Evolutionary conservation across 306 rosid species (phyloP), one percentile per base, ranked within the genome.

Genomic region (Psophocarpus tetragonolobus): DNA sequence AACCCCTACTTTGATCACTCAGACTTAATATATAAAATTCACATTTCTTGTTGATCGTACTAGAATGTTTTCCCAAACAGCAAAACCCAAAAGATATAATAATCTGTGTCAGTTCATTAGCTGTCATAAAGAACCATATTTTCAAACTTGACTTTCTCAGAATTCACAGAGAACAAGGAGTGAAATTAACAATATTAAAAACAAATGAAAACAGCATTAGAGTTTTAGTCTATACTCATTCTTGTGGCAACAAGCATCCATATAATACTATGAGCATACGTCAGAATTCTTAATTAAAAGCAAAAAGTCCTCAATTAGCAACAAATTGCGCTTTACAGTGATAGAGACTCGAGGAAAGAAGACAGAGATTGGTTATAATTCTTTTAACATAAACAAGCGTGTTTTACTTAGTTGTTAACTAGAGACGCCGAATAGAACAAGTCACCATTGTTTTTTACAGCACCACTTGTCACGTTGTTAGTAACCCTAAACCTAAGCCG

Each of bases 401-500:
- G 71, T 27, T 67, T 53, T 82, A 8, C 75, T 64, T 58, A 13
- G 23, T 54, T 47, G 14, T 30, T 58, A 26, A 42, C 4, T 58
- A 51, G 32, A 74, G 80, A 87, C 83, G 81, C 83, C 82, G 82
- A 87, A 90, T 84, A 81, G 91, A 90, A 88, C 90, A 87, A 92
- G 89, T 90, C 91, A 48, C 70, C 95, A 77, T 92, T 68, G 92
- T 84, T 85, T 85, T 85, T 74, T 4, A 84, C 92, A 87, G 76
- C 91, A 78, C 80, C 96, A 90, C 73, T 81, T 92, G 97, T 82
- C 97, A 44, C 7, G 4, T 72, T 71, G 74, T 67, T 13, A n/a
- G 38, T 67, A 54, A 65, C 39, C 1, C 0, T 1, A 39, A 54
- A 65, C 39, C 1, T 1, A 2, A 39, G 93, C 92, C 96, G 96